Percentiles rank a stretch among this genome's conserved stretches.
Conservation (phyloP, 768 basidiomycete species). For the Saitozyma sp. region DNA sequence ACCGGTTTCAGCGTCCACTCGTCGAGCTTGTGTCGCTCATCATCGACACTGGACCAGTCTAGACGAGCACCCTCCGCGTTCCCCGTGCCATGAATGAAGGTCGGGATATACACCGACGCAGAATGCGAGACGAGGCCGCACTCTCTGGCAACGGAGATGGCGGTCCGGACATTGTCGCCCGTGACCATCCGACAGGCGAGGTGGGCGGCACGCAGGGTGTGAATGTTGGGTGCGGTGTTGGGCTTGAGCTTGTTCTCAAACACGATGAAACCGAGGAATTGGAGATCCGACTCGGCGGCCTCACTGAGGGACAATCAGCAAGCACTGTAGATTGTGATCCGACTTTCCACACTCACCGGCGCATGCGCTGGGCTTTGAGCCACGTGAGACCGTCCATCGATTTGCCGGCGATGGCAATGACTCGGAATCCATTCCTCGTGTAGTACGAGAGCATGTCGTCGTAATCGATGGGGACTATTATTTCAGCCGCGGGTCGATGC, state of each 20-base stretch:
- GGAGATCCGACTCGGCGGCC: conserved; percentile 84
- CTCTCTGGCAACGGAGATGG: conserved; percentile 93
- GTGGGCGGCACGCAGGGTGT: conserved; percentile 82
- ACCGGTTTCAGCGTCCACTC: conserved; percentile 81
- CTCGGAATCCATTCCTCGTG: conserved; percentile 92
- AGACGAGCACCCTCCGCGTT: conserved; percentile 60
- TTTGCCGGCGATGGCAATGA: conserved; percentile 97
- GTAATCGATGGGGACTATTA: conserved; percentile 87
- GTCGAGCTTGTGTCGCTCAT: conserved; percentile 79
- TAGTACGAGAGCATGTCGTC: conserved; percentile 95
- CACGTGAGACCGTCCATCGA: conserved; percentile 89
- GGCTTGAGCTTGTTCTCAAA: conserved; percentile 98
- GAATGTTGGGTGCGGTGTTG: conserved; percentile 85
- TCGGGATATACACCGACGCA: conserved; percentile 82
- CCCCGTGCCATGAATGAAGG: conserved; percentile 69
- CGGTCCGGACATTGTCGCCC: conserved; percentile 94
- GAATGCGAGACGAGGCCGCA: conserved; percentile 84
- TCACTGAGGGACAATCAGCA: conserved; percentile 61
- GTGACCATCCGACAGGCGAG: conserved; percentile 97
- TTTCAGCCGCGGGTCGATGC: neutral
- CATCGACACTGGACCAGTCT: conserved; percentile 91
- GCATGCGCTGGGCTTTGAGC: conserved; percentile 96
- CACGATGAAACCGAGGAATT: conserved; percentile 91
- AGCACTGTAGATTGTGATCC: neutral
- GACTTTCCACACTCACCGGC: conserved; percentile 62